Evolutionary conservation across 2,329 filamentous ascomycete species (phyloP).

Genomic region (Myrmaecium sp.): DNA sequence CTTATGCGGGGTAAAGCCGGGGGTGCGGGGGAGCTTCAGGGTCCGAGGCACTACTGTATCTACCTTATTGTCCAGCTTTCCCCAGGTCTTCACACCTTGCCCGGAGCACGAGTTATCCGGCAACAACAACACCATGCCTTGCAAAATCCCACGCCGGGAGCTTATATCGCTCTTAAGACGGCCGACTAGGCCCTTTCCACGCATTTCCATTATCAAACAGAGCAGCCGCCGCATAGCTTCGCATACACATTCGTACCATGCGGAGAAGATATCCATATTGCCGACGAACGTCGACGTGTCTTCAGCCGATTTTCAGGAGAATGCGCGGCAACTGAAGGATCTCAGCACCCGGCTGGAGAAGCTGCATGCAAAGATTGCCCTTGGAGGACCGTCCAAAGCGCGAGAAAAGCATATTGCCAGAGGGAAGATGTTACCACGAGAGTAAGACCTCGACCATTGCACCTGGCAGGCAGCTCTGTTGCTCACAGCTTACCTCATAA

Average conservation of each 20-base stretch:
- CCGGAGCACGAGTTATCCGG: too few relatives aligned
- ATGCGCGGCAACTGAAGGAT: conserved; percentile 59
- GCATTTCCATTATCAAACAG: not conserved
- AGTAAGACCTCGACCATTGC: conserved; percentile 24
- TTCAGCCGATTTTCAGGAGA: conserved; percentile 66
- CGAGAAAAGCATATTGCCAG: conserved; percentile 72
- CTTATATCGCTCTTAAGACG: too few relatives aligned
- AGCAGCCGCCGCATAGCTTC: conserved; percentile 40
- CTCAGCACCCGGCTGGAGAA: conserved; percentile 50
- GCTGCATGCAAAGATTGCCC: conserved; percentile 54
- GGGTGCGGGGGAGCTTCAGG: too few relatives aligned
- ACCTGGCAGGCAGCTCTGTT: not conserved
- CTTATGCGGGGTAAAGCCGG: too few relatives aligned
- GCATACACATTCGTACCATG: conserved; percentile 68
- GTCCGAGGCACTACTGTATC: too few relatives aligned
- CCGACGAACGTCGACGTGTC: conserved; percentile 59
- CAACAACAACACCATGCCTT: too few relatives aligned
- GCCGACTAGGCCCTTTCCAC: too few relatives aligned
- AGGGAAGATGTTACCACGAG: conserved; percentile 87
- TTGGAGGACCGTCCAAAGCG: conserved; percentile 67
- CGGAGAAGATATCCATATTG: conserved; percentile 64
- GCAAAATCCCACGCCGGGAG: too few relatives aligned
- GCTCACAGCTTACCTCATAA: conserved; percentile 4
- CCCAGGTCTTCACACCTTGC: too few relatives aligned
- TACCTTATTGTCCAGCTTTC: too few relatives aligned